A percentile compares a stretch with the other conserved stretches of the same genome.
Evolutionary conservation across 1,139 yeast genomes (phyloP).

Genomic region (Meyerozyma athensensis): DNA sequence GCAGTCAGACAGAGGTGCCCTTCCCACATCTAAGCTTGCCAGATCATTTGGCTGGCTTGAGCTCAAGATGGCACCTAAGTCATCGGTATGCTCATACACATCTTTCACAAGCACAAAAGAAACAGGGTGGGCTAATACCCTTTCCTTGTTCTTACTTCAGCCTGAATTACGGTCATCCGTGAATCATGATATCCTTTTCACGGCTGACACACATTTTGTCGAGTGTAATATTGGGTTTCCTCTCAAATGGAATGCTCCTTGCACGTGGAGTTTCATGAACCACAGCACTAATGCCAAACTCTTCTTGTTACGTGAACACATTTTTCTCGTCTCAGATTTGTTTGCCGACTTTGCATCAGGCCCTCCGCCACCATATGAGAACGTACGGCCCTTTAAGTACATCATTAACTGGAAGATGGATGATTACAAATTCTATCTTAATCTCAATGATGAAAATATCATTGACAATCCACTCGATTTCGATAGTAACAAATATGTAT

Average conservation of each 20-base stretch:
- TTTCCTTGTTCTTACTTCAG: slow-evolving; percentile 44
- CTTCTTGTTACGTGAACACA: slow-evolving; percentile 80
- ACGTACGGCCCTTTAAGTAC: slow-evolving; percentile 69
- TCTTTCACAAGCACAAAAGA: slow-evolving; percentile 49
- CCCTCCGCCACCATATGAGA: slow-evolving; percentile 66
- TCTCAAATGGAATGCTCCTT: slow-evolving; percentile 73
- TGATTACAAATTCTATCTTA: slow-evolving; percentile 60
- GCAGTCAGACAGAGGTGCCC: slow-evolving; percentile 6
- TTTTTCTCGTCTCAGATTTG: slow-evolving; percentile 68
- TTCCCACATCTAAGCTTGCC: slow-evolving; percentile 24
- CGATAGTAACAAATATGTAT: slow-evolving; percentile 69
- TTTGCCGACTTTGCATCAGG: slow-evolving; percentile 76
- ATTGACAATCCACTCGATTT: slow-evolving; percentile 85
- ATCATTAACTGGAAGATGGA: slow-evolving; percentile 53
- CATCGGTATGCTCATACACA: slow-evolving; percentile 43
- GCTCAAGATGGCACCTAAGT: slow-evolving; percentile 51
- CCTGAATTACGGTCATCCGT: slow-evolving; percentile 79
- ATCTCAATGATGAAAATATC: slow-evolving; percentile 82
- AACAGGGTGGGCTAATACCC: slow-evolving; percentile 55
- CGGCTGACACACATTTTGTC: slow-evolving; percentile 56
- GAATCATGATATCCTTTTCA: slow-evolving; percentile 75
- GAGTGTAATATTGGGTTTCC: slow-evolving; percentile 65
- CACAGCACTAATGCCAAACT: slow-evolving; percentile 50
- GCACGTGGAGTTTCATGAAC: slow-evolving; percentile 61
- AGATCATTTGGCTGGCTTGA: slow-evolving; percentile 94